A percentile compares a stretch with the other conserved stretches of the same genome.
phyloP scores from a whole-genome alignment of 179 eudicot species.

The Amaranthus tricolor region DNA sequence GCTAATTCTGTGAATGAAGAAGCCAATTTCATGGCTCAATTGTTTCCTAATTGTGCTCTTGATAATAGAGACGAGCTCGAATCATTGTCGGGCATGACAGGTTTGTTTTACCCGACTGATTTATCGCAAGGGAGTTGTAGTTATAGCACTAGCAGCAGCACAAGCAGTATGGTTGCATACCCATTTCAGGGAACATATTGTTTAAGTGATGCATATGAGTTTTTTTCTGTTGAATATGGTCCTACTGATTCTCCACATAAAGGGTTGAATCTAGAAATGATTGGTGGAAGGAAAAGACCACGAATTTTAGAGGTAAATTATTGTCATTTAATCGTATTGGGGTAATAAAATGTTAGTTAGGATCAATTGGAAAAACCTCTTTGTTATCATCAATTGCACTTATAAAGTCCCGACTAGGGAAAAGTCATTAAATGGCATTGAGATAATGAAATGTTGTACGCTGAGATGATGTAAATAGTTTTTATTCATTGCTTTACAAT shows the following conservation, averaged over 20 bases:
- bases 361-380: no score
- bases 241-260: constrained; percentile 21
- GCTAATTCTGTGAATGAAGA: constrained; percentile 46
- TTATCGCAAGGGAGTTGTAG: constrained; percentile 33
- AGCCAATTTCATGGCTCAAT: constrained; percentile 60
- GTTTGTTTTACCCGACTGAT: constrained; percentile 30
- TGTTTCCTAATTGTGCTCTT: constrained; percentile 46
- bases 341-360: no score
- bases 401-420: no score
- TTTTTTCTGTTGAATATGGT: constrained; percentile 33
- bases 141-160: constrained; percentile 21
- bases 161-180: constrained; percentile 16
- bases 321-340: no score
- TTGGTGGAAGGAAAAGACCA: constrained; percentile 45
- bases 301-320: constrained; percentile 35
- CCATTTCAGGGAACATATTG: constrained; percentile 30
- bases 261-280: constrained; percentile 25
- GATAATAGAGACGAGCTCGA: constrained; percentile 25
- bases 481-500: not conserved
- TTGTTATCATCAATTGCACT: no score
- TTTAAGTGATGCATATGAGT: constrained; percentile 20
- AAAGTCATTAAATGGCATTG: no score
- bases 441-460: not conserved
- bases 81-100: constrained; percentile 17
- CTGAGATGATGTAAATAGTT: no score